A percentile compares a stretch with the other conserved stretches of the same genome.
These are phyloP conservation scores for Ganoderma lingzhi DNA, from an alignment of 1,284 basidiomycete species.

Conservation along the genomic window DNA sequence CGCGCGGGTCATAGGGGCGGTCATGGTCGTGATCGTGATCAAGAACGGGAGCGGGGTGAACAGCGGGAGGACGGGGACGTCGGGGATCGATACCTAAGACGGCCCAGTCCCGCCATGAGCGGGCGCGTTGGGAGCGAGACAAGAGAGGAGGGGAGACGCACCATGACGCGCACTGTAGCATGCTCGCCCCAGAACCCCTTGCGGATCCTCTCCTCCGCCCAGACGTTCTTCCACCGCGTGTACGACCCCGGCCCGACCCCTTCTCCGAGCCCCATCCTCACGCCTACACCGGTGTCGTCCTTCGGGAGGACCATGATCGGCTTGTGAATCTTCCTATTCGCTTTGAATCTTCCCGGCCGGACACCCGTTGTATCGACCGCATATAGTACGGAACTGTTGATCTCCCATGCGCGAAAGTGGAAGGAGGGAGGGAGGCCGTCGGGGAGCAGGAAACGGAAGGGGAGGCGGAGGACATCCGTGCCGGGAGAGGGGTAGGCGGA, in stretches of 20 bases:
- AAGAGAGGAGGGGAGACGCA: not conserved
- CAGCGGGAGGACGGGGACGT: not conserved
- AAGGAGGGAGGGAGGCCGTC: slow-evolving; percentile 11
- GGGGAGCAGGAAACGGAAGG: not conserved
- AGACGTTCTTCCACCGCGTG: slow-evolving; percentile 10
- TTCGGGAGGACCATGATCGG: slow-evolving; percentile 14
- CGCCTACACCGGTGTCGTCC: slow-evolving; percentile 1
- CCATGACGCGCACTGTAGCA: slow-evolving; percentile 24
- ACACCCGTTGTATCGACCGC: slow-evolving; percentile 8
- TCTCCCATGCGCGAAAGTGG: not conserved
- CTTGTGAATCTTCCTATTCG: not conserved
- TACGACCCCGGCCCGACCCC: not conserved
- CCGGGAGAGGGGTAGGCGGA: slow-evolving; percentile 13
- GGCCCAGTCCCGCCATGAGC: no score
- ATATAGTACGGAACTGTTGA: not conserved
- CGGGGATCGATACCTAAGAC: no score
- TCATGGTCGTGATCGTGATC: not conserved
- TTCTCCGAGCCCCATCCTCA: slow-evolving; percentile 1
- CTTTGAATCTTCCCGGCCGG: slow-evolving; percentile 4
- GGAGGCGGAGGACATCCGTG: slow-evolving; percentile 8
- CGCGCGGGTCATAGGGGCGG: not conserved
- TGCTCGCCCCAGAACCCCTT: slow-evolving; percentile 26
- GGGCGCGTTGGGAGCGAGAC: no score
- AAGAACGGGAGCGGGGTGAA: not conserved
- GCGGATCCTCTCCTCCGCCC: slow-evolving; percentile 22